Base-by-base conservation (phyloP, 257 asterid species). In the Agastache rugosa region DNA sequence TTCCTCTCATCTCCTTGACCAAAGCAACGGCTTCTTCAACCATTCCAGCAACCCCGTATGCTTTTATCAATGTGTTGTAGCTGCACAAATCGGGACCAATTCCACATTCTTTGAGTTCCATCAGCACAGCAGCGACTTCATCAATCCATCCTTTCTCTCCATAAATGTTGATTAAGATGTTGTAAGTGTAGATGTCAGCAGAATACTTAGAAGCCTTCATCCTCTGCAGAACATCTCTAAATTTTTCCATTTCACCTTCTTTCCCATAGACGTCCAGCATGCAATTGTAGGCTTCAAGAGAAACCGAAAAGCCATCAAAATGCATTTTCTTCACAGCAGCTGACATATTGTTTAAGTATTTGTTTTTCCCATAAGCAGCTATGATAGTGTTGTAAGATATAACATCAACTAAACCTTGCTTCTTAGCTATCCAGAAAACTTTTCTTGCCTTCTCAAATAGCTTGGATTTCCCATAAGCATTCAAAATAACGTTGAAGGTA, bases 221-320 rank as follows among this genome's bases (percentile, higher is more conserved):
- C 82, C 85, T 87, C 86, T 83, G 83, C 84, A 93, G 74, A 19
- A 91, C 87, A 66, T 79, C 75, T 81, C 85, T 85, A 51, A 93
- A 90, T 78, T 93, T 93, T 63, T 91, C 97, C 97, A 93, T 88
- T 60, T 93, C 94, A 9, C 94, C 96, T 82, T 88, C 86, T 82
- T 93, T 93, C 50, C 98, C 97, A 20, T 91, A 93, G n/a, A 83
- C 98, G 77, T 93, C 98, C 75, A 91, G 63, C 98, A 93, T 89
- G 80, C 87, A 88, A 74, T 90, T 93, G 83, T 90, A 93, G 31
- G 93, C 96, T 82, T 91, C 98, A 6, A 90, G 91, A 73, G 98
- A 89, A 69, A 93, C 93, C 0, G 97, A 79, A 74, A 93, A 88
- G 19, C 97, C 97, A 54, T 91, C 91, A 56, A 93, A 87, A 31